Evolutionary conservation across 192 early-diverging fungal genomes (phyloP).

Genomic region (Linnemannia zychae): DNA sequence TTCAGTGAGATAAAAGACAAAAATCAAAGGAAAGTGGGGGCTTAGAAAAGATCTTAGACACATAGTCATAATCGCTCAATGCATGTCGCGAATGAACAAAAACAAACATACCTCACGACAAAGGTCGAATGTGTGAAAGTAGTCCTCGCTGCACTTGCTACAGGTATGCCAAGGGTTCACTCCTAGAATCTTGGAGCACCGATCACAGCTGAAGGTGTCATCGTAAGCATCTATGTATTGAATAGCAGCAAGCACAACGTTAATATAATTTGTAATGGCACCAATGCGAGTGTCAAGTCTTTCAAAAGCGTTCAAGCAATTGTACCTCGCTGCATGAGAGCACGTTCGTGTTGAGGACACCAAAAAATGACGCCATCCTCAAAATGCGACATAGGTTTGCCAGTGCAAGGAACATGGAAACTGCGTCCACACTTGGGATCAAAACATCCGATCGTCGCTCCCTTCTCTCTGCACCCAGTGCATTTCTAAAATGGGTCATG

Average conservation of each 20-base stretch:
- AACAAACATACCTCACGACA: constrained; percentile 65
- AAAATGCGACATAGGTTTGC: constrained; percentile 77
- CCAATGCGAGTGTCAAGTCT: neutral
- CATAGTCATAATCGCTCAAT: too few relatives aligned
- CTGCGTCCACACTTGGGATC: constrained; percentile 84
- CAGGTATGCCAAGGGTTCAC: constrained; percentile 77
- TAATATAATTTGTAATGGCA: neutral
- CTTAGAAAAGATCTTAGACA: neutral
- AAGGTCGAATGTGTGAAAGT: constrained; percentile 81
- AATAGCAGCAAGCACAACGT: neutral
- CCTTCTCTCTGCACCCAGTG: constrained; percentile 79
- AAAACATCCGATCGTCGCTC: constrained; percentile 92
- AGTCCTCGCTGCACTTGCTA: constrained; percentile 68
- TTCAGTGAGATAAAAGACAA: neutral
- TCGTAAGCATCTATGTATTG: constrained; percentile 67
- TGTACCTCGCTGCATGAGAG: constrained; percentile 66
- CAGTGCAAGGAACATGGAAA: constrained; percentile 87
- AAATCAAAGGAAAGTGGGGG: neutral
- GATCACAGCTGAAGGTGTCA: constrained; percentile 80
- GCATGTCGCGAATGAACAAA: neutral
- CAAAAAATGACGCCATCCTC: constrained; percentile 88
- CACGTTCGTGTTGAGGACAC: constrained; percentile 83
- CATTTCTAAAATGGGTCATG: constrained; percentile 66
- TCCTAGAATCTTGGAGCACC: constrained; percentile 68
- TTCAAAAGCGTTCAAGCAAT: neutral